Conservation (phyloP, 345 rosid species). For the Eucalyptus sp. region DNA sequence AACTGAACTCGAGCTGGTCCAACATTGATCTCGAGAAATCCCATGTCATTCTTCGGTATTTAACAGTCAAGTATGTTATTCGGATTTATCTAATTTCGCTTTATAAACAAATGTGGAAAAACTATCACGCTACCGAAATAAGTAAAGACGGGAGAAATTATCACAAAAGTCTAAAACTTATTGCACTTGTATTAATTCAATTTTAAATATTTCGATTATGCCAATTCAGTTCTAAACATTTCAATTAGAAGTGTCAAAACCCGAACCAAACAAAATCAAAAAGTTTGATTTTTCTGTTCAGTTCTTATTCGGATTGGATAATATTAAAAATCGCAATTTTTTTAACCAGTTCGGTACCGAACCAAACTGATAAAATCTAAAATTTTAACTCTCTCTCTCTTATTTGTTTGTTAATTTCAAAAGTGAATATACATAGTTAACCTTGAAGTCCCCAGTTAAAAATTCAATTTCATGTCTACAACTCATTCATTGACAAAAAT, state of each 20-base stretch:
- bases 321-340: too few species aligned
- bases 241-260: fast-evolving
- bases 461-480: too few species aligned
- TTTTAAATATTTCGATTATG: too few species aligned
- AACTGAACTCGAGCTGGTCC: not conserved
- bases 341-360: fast-evolving
- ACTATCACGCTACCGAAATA: not conserved
- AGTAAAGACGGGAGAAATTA: not conserved
- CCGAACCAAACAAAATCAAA: fast-evolving
- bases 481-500: too few species aligned
- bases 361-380: too few species aligned
- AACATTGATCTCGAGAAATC: not conserved
- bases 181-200: too few species aligned
- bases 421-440: too few species aligned
- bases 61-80: not conserved
- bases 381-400: too few species aligned
- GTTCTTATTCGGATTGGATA: fast-evolving
- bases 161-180: fast-evolving
- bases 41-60: not conserved
- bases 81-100: not conserved
- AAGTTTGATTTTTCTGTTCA: too few species aligned
- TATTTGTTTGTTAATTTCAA: too few species aligned
- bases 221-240: fast-evolving
- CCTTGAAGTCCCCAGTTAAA: too few species aligned
- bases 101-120: not conserved